A percentile compares a stretch with the other conserved stretches of the same genome.
Conservation (phyloP, 768 basidiomycete genomes). For the Mycena sanguinolenta region DNA sequence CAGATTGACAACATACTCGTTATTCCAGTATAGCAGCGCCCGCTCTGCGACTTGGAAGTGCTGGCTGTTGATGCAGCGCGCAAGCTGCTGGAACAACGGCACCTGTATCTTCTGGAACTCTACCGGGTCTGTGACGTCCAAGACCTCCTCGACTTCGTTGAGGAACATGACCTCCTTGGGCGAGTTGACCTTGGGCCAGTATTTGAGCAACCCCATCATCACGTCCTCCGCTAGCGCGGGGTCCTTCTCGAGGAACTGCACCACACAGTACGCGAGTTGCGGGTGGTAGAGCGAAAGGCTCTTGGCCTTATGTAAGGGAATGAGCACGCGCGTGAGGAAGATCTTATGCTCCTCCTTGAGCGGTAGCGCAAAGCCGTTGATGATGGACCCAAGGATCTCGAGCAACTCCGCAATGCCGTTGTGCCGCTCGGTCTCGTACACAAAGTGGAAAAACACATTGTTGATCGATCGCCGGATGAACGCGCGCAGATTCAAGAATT, state of each 20-base stretch:
- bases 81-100: constrained; percentile 92
- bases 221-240: constrained; percentile 93
- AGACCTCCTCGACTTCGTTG: constrained; percentile 98
- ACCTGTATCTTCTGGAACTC: constrained; percentile 98
- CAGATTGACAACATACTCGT: constrained; percentile 99
- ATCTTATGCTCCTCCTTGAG: constrained; percentile 99
- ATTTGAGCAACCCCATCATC: constrained; percentile 94
- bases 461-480: constrained; percentile 99
- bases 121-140: constrained; percentile 96
- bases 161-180: constrained; percentile 99
- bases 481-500: constrained; percentile 98
- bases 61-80: constrained; percentile 98
- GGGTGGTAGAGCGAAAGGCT: constrained; percentile 98
- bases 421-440: constrained; percentile 98
- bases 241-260: constrained; percentile 99
- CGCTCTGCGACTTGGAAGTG: constrained; percentile 99
- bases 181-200: constrained; percentile 99
- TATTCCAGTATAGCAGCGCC: constrained; percentile 98
- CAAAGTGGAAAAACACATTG: constrained; percentile 99
- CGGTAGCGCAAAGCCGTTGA: constrained; percentile 98
- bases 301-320: constrained; percentile 98
- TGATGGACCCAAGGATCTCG: constrained; percentile 98
- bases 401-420: constrained; percentile 98
- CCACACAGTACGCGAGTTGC: constrained; percentile 99
- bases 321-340: constrained; percentile 93